Percentiles rank a stretch among this genome's conserved stretches.
phyloP scores from a whole-genome alignment of 768 basidiomycete genomes.

The Termitomyces sp. region DNA sequence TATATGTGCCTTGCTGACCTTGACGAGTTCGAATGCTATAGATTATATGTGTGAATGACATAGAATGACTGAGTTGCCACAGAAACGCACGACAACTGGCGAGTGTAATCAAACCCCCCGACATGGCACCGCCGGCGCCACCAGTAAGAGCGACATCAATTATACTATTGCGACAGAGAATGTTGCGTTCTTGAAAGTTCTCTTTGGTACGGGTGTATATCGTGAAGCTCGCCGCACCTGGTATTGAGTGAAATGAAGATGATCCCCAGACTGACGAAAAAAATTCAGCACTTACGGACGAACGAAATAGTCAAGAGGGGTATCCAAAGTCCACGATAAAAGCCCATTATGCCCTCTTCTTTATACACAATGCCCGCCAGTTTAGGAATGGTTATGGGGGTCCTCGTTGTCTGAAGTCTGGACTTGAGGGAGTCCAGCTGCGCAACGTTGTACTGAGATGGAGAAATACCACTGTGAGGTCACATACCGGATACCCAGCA shows the following conservation, averaged over 20 bases:
- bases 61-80: background rate
- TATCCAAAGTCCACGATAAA: slow-evolving; percentile 88
- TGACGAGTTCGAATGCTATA: slow-evolving; percentile 88
- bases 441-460: background rate
- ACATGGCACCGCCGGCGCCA: slow-evolving; percentile 80
- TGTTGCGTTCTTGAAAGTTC: slow-evolving; percentile 50
- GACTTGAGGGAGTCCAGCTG: slow-evolving; percentile 95
- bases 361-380: slow-evolving; percentile 70
- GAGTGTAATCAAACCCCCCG: slow-evolving; percentile 85
- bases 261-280: background rate
- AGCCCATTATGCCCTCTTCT: slow-evolving; percentile 85
- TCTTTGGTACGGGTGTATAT: slow-evolving; percentile 87
- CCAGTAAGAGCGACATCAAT: slow-evolving; percentile 73
- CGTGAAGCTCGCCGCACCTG: slow-evolving; percentile 87
- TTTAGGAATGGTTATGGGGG: slow-evolving; percentile 63
- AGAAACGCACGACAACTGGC: slow-evolving; percentile 77
- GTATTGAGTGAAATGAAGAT: slow-evolving; percentile 2
- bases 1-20: slow-evolving; percentile 41
- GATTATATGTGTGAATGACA: slow-evolving; percentile 4
- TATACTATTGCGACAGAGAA: slow-evolving; percentile 52
- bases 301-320: slow-evolving; percentile 94
- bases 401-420: slow-evolving; percentile 80
- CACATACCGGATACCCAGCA: slow-evolving; percentile 78
- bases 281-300: slow-evolving; percentile 63
- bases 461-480: background rate